A percentile compares a stretch with the other conserved stretches of the same genome.
Evolutionary conservation across 2,329 filamentous ascomycete species (phyloP).

Genomic region (Talaromyces sp.): DNA sequence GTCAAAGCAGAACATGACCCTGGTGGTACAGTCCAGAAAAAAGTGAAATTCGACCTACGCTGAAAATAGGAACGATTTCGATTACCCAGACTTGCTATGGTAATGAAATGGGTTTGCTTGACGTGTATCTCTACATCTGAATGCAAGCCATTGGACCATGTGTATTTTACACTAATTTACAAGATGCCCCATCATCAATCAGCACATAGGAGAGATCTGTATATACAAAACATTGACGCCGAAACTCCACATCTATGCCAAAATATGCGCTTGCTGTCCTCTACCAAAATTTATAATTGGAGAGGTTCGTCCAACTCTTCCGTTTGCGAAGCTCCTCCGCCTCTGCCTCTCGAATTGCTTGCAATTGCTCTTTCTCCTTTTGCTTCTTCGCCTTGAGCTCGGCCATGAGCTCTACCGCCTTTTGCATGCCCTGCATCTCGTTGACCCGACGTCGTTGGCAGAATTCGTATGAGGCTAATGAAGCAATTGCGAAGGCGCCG

Average conservation of each 20-base stretch:
- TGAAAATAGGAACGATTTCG: not conserved
- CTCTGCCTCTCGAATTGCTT: constrained; percentile 34
- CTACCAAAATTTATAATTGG: constrained; percentile 50
- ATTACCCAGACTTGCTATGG: not conserved
- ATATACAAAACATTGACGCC: constrained; percentile 18
- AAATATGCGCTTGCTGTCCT: not conserved
- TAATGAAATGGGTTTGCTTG: not conserved
- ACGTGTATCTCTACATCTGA: constrained; percentile 8
- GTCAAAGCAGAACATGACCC: constrained; percentile 29
- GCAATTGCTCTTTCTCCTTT: constrained; percentile 44
- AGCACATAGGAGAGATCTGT: constrained; percentile 10
- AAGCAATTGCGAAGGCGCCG: constrained; percentile 66
- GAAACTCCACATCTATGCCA: constrained; percentile 33
- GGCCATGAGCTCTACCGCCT: constrained; percentile 78
- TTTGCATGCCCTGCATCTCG: constrained; percentile 79
- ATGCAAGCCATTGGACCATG: constrained; percentile 17
- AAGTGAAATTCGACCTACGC: constrained; percentile 39
- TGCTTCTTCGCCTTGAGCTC: constrained; percentile 67
- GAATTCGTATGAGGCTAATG: constrained; percentile 75
- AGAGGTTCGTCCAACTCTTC: constrained; percentile 43
- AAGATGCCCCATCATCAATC: constrained; percentile 13
- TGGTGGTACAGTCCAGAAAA: constrained; percentile 33
- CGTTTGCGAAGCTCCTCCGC: constrained; percentile 38
- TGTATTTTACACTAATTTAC: constrained; percentile 19
- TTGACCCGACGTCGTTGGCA: constrained; percentile 71